Conservation (phyloP, 768 basidiomycete genomes). For the Boletellus emodensis region DNA sequence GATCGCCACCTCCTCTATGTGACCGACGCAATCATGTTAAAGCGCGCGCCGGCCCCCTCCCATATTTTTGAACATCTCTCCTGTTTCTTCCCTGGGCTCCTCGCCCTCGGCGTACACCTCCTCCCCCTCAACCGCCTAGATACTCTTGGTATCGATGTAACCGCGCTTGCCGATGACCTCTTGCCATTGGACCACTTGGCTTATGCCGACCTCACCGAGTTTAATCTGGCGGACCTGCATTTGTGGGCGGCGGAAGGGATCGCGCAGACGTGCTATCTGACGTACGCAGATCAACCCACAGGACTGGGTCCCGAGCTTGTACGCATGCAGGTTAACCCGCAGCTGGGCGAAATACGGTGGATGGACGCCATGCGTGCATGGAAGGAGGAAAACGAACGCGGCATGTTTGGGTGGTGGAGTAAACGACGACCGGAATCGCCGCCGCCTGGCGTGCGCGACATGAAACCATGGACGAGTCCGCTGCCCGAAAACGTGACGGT, state of each 20-base stretch:
- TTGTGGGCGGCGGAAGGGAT: slow-evolving; percentile 55
- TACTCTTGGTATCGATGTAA: slow-evolving; percentile 43
- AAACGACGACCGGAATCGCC: slow-evolving; percentile 24
- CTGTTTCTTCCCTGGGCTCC: slow-evolving; percentile 73
- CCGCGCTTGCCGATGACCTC: slow-evolving; percentile 29
- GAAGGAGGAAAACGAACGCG: slow-evolving; percentile 31
- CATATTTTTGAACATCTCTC: slow-evolving; percentile 67
- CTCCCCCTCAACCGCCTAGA: slow-evolving; percentile 54
- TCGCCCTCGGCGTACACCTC: slow-evolving; percentile 66
- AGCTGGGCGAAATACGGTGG: slow-evolving; percentile 19
- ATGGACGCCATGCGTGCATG: slow-evolving; percentile 40
- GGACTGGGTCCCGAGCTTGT: slow-evolving; percentile 62
- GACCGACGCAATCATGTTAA: slow-evolving; percentile 41
- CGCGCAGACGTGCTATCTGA: slow-evolving; percentile 67
- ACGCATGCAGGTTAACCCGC: slow-evolving; percentile 12
- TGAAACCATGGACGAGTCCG: slow-evolving; percentile 18
- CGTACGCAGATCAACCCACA: slow-evolving; percentile 65
- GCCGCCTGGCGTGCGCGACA: slow-evolving; percentile 51
- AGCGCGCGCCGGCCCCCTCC: slow-evolving; percentile 30
- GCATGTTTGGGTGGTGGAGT: neutral
- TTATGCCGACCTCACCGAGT: slow-evolving; percentile 36
- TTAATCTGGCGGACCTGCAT: slow-evolving; percentile 57
- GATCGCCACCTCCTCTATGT: slow-evolving; percentile 45
- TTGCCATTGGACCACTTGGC: slow-evolving; percentile 22
- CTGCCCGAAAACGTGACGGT: slow-evolving; percentile 1